Evolutionary conservation across 768 basidiomycete genomes (phyloP), one percentile per base, ranked within the genome.

Genomic region (Trametes cubensis): DNA sequence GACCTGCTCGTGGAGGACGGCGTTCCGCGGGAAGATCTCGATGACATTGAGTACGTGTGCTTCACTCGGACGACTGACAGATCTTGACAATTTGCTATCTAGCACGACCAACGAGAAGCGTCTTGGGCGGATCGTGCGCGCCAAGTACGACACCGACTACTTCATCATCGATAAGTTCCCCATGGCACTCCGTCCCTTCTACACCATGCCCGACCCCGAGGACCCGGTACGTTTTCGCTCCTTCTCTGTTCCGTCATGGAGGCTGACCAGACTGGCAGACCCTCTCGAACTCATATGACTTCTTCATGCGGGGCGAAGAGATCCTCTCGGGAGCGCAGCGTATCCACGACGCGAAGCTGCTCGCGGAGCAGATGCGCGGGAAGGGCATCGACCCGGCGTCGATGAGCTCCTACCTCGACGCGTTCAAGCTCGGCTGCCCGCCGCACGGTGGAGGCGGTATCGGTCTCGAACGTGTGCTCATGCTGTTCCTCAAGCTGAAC

Each of bases 101-200:
- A 95, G 94, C 79, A 99, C 97, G 20, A 89, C 92, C 73, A 95
- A 96, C 72, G 97, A 99, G 77, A 96, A 91, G 79, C 83, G 90
- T 62, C 88, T 99, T 40, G 97, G 97, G 21, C 80, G 88, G 50
- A 78, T 98, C 56, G 87, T 99, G 69, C 92, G 89, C 72, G 88
- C 85, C 54, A 98, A 97, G 77, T 96, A 97, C 73, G 87, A 94
- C 69, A 98, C 94, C 47, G 97, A 99, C 76, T 99, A 98, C 80
- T 99, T 91, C 79, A 98, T 98, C 75, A 88, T 99, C 68, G 97
- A 99, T 83, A 99, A 98, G 77, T 99, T 98, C 84, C 97, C 97
- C 5, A 82, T 95, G 75, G 90, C 83, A 40, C 86, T 98, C 61
- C 90, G 97, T 57, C 97, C 97, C 3, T 99, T 99, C 79, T 99